These are phyloP conservation scores for Rubroboletus pulcherrimus DNA, from an alignment of 768 basidiomycete species.

Conservation along the genomic window DNA sequence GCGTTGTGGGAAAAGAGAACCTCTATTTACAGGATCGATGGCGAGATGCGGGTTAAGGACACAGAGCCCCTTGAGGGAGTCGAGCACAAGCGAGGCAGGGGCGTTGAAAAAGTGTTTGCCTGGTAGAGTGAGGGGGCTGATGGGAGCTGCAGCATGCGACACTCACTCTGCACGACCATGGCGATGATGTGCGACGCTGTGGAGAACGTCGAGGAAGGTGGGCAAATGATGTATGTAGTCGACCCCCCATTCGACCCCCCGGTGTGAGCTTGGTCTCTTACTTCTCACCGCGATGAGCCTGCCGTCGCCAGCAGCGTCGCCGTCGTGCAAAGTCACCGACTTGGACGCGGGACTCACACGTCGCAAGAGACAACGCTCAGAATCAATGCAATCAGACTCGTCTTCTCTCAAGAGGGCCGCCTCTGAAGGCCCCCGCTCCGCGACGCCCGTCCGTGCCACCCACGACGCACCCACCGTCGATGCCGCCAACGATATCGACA, in stretches of 20 bases:
- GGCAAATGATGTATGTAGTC: not conserved
- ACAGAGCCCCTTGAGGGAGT: constrained; percentile 73
- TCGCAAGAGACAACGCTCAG: constrained; percentile 72
- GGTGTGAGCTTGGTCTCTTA: not conserved
- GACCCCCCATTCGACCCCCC: constrained; percentile 13
- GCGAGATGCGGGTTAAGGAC: constrained; percentile 66
- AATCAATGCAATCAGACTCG: constrained; percentile 70
- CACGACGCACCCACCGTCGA: constrained; percentile 11
- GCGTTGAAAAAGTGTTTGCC: constrained; percentile 78
- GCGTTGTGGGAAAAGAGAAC: constrained; percentile 33
- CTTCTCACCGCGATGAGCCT: constrained; percentile 38
- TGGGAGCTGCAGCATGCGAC: not conserved
- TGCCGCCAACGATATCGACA: constrained; percentile 56
- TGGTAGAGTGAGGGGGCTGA: not conserved
- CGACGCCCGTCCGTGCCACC: constrained; percentile 31
- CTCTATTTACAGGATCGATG: constrained; percentile 69
- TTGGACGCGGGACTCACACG: constrained; percentile 29
- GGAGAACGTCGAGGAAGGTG: not conserved
- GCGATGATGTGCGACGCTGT: not conserved
- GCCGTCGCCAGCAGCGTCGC: constrained; percentile 40
- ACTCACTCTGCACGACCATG: not conserved
- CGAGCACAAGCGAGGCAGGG: constrained; percentile 65
- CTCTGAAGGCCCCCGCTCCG: constrained; percentile 57
- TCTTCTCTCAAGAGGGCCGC: constrained; percentile 78
- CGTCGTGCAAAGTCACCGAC: constrained; percentile 40